Conservation (phyloP, 2,329 filamentous ascomycete species). For the Stemphylium beticola region DNA sequence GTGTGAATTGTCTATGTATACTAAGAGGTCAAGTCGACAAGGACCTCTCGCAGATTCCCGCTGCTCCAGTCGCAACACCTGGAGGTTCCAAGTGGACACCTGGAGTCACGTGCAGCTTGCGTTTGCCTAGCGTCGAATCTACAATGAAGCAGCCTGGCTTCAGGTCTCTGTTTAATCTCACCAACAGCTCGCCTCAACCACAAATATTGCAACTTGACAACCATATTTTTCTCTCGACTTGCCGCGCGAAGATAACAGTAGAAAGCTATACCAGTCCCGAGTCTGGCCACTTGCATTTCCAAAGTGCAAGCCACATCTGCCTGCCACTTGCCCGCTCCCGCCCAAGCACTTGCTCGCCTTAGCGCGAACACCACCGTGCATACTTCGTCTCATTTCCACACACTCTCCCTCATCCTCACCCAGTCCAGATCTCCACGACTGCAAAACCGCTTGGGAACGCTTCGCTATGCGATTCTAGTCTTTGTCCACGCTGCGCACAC, state of each 20-base stretch:
- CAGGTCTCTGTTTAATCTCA: neutral
- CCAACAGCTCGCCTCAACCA: constrained; percentile 3
- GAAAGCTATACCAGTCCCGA: neutral
- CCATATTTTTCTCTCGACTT: neutral
- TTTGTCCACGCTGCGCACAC: neutral
- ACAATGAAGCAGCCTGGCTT: constrained; percentile 19
- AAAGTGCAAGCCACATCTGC: neutral
- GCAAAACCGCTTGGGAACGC: neutral
- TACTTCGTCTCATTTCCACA: constrained; percentile 22
- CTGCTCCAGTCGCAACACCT: constrained; percentile 29
- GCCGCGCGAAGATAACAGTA: neutral
- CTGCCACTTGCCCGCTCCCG: constrained; percentile 11
- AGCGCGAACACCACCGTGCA: constrained; percentile 17
- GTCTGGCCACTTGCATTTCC: neutral
- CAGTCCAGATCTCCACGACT: neutral
- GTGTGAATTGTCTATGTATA: neutral
- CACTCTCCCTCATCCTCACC: constrained; percentile 9
- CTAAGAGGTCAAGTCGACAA: neutral
- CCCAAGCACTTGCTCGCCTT: constrained; percentile 15
- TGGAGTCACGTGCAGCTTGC: constrained; percentile 26
- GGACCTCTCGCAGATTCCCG: constrained; percentile 12
- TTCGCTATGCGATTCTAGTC: constrained; percentile 18
- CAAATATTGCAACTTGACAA: neutral
- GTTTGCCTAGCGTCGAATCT: constrained; percentile 21
- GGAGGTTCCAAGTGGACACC: constrained; percentile 33